Evolutionary conservation across 139 green algal species (phyloP).

Genomic region (Marvania coccoides): DNA sequence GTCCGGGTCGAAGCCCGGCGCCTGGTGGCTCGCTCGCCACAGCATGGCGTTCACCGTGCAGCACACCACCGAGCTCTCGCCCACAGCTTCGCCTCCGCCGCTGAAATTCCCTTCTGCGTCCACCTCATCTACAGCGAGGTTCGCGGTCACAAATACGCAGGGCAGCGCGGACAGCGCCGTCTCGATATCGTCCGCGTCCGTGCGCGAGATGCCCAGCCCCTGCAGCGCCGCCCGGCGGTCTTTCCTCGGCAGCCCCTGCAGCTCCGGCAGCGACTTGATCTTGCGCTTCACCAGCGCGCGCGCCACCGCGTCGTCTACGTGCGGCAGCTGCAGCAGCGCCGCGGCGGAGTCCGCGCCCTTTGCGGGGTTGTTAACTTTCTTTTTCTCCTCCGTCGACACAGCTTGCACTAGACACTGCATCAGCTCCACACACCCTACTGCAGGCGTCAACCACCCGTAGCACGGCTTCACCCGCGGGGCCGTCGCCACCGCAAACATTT

Average conservation of each 20-base stretch:
- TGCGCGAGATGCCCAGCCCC: constrained; percentile 25
- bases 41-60: constrained; percentile 39
- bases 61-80: constrained; percentile 49
- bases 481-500: constrained; percentile 74
- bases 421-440: constrained; percentile 65
- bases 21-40: constrained; percentile 47
- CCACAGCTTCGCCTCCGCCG: neutral
- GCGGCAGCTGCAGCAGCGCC: constrained; percentile 69
- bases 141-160: constrained; percentile 23
- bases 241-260: constrained; percentile 33
- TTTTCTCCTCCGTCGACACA: constrained; percentile 27
- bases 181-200: constrained; percentile 47
- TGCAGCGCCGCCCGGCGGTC: constrained; percentile 32
- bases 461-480: constrained; percentile 38
- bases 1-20: constrained; percentile 27
- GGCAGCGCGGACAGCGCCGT: constrained; percentile 51
- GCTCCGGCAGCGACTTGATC: constrained; percentile 54
- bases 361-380: neutral
- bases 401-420: constrained; percentile 76
- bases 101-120: neutral
- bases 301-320: constrained; percentile 53
- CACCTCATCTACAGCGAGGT: constrained; percentile 9
- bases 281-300: constrained; percentile 54
- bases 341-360: constrained; percentile 19
- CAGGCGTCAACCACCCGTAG: constrained; percentile 71